Evolutionary conservation across 768 basidiomycete genomes (phyloP).

Genomic region (Russula compacta): DNA sequence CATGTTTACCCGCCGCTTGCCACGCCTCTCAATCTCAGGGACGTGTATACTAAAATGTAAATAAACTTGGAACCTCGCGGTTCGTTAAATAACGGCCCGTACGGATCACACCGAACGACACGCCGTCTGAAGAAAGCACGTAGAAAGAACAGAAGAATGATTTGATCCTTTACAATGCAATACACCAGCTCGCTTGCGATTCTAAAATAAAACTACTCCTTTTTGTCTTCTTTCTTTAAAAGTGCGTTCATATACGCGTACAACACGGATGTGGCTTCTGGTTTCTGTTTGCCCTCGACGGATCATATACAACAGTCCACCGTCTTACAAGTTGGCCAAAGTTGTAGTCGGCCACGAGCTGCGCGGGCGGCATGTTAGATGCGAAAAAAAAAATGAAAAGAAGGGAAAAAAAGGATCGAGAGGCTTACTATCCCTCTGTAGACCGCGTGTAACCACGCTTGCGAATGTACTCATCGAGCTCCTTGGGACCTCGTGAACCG

Average conservation of each 20-base stretch:
- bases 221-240: background rate
- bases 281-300: background rate
- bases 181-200: background rate
- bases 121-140: background rate
- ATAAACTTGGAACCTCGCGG: background rate
- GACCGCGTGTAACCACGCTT: conserved; percentile 73
- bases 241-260: conserved; percentile 3
- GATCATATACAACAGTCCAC: conserved; percentile 1
- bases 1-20: background rate
- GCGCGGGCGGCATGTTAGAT: background rate
- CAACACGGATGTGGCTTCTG: background rate
- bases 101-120: background rate
- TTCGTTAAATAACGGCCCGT: background rate
- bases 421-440: conserved; percentile 59
- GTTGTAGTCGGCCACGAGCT: conserved; percentile 73
- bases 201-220: background rate
- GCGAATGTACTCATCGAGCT: conserved; percentile 64
- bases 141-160: background rate
- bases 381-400: background rate
- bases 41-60: background rate
- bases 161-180: background rate
- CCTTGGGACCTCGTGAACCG: conserved; percentile 89
- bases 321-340: conserved; percentile 42
- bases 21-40: background rate
- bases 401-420: background rate